Evolutionary conservation across 1,284 basidiomycete species (phyloP), one percentile per base, ranked within the genome.

Genomic region (Tilletia caries): DNA sequence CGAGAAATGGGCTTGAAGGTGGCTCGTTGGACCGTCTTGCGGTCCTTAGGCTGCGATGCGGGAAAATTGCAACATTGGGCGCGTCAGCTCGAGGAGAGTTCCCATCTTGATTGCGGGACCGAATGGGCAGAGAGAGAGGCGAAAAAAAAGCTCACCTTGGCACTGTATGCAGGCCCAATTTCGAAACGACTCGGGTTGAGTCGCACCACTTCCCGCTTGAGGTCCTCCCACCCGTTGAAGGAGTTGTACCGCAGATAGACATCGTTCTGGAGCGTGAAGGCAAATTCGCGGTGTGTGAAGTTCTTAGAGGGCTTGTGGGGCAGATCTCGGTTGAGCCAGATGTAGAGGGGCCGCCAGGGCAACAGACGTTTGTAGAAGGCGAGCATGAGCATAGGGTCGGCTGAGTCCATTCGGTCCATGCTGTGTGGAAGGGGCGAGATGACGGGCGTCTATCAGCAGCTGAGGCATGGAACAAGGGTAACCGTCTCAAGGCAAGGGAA

Each of bases 241-340:
- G 92, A 96, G 82, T 96, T 91, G 86, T 98, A 98, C 12, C 95
- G 68, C 4, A 98, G 87, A 83, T 98, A 98, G 3, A 92, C 90
- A 76, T 98, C 95, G 70, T 91, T 91, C 67, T 88, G 88, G 18
- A 99, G 88, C 1, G 95, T 97, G 82, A 97, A 95, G n/a, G 95
- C 91, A 83, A 98, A 96, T 84, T 98, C 95, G 80, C 95, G 91
- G 81, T 98, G 75, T 23, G 76, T 78, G 66, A 81, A 83, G 69
- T 75, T 76, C 25, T 77, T 76, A 44, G 78, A 75, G 91, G 85
- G 92, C 95, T 67, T 70, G 67, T 82, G 78, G 27, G 75, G 44
- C 10, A 77, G 90, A 71, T 91, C 91, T 75, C 97, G 95, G 82
- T 98, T 98, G 32, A 98, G 87, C 96, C 96, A 98, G 74, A 88